These are phyloP conservation scores for Camelina sativa DNA, from an alignment of 345 rosid species.

Conservation along the genomic window DNA sequence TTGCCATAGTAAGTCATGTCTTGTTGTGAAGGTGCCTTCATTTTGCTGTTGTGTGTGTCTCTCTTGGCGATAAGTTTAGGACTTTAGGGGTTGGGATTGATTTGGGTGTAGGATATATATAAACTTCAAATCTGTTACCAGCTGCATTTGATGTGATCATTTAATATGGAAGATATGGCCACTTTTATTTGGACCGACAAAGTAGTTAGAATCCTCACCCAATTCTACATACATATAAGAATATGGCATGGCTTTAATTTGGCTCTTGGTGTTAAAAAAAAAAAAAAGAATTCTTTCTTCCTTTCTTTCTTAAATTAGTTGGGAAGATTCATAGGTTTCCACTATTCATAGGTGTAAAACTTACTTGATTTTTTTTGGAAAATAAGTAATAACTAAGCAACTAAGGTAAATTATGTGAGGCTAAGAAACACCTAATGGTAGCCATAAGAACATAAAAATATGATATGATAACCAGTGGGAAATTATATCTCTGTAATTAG, in stretches of 20 bases:
- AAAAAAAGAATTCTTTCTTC: neutral
- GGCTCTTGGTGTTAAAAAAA: neutral
- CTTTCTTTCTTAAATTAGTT: constrained; percentile 12
- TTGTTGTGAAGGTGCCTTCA: constrained; percentile 46
- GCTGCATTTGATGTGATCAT: constrained; percentile 35
- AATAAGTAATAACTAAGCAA: no score
- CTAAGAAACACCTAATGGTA: neutral
- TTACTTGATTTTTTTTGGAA: no score
- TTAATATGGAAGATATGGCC: constrained; percentile 34
- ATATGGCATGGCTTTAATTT: neutral
- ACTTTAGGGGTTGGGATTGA: constrained; percentile 26
- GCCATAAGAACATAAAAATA: constrained; percentile 5
- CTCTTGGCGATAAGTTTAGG: constrained; percentile 13
- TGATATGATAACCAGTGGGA: neutral
- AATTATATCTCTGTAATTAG: neutral
- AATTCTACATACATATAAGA: neutral
- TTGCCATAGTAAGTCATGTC: constrained; percentile 35
- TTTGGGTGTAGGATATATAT: constrained; percentile 9
- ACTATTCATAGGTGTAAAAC: neutral
- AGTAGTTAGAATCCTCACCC: constrained; percentile 39
- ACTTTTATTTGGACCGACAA: constrained; percentile 42
- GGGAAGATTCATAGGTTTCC: constrained; percentile 17
- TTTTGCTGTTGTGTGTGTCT: neutral
- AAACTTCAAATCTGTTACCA: constrained; percentile 35
- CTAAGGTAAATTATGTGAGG: constrained; percentile 3